Evolutionary conservation across 2,329 filamentous ascomycete genomes (phyloP).

Genomic region (Helminthosporium solani): DNA sequence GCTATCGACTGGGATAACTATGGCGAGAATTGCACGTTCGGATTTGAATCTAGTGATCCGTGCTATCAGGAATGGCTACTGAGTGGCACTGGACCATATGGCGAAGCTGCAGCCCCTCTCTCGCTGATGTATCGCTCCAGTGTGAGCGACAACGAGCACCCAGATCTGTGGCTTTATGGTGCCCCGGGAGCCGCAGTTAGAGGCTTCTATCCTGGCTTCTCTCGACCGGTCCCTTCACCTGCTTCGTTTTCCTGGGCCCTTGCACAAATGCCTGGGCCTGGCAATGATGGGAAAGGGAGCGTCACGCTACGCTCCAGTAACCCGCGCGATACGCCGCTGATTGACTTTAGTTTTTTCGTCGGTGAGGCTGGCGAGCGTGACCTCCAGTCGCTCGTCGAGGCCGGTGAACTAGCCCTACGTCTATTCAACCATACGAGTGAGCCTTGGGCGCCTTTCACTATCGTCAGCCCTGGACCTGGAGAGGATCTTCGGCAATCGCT

Average conservation of each 20-base stretch:
- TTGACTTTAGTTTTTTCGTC: conserved; percentile 35
- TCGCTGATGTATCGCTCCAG: no score
- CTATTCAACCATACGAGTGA: neutral
- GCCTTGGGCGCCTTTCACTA: neutral
- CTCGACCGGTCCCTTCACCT: no score
- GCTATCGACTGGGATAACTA: no score
- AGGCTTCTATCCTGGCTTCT: no score
- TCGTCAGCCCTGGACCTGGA: neutral
- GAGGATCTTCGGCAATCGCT: conserved; percentile 7
- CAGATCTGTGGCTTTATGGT: no score
- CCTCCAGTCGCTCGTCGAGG: neutral
- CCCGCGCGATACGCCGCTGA: conserved; percentile 60
- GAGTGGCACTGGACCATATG: no score
- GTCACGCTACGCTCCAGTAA: conserved; percentile 58
- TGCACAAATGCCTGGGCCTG: conserved; percentile 60
- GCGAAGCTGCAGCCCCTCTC: no score
- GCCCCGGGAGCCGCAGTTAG: no score
- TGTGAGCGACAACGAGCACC: no score
- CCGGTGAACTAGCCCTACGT: neutral
- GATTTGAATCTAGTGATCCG: no score
- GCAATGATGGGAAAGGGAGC: conserved; percentile 59
- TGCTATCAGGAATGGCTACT: no score
- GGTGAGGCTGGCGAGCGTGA: conserved; percentile 2
- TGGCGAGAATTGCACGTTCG: no score
- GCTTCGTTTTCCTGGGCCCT: conserved; percentile 42